phyloP scores from a whole-genome alignment of 108 stramenopile genomes.

The Schizochytrium sp. region DNA sequence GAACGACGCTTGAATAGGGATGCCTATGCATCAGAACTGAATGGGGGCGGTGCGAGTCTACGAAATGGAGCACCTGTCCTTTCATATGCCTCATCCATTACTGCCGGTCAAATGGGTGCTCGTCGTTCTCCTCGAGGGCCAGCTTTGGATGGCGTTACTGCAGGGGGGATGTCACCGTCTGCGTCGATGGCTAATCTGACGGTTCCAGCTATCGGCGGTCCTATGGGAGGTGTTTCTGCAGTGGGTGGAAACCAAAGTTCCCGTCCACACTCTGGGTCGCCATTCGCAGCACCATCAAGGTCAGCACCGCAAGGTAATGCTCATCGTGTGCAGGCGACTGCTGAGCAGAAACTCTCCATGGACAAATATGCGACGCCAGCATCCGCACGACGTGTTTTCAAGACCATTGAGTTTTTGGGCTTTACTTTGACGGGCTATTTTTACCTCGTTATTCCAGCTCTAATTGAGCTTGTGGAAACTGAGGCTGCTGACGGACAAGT shows the following conservation, averaged over 20 bases:
- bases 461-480: slow-evolving; percentile 77
- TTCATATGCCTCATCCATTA: background rate
- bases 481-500: background rate
- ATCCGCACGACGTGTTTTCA: slow-evolving; percentile 72
- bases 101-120: background rate
- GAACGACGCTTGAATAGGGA: no score
- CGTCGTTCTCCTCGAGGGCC: background rate
- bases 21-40: no score
- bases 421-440: slow-evolving; percentile 82
- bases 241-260: background rate
- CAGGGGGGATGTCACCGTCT: background rate
- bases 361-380: slow-evolving; percentile 21
- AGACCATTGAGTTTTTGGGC: slow-evolving; percentile 78
- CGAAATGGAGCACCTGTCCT: background rate
- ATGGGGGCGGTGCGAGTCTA: background rate
- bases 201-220: slow-evolving; percentile 29
- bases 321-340: slow-evolving; percentile 6
- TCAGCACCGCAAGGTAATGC: background rate
- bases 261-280: background rate
- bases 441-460: slow-evolving; percentile 85
- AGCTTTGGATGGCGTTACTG: background rate
- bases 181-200: background rate
- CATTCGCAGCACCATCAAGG: background rate
- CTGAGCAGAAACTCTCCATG: slow-evolving; percentile 12
- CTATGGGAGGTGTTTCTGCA: background rate